A percentile compares a stretch with the other conserved stretches of the same genome.
Conservation (phyloP, 257 asterid species). For the Rhazya stricta region DNA sequence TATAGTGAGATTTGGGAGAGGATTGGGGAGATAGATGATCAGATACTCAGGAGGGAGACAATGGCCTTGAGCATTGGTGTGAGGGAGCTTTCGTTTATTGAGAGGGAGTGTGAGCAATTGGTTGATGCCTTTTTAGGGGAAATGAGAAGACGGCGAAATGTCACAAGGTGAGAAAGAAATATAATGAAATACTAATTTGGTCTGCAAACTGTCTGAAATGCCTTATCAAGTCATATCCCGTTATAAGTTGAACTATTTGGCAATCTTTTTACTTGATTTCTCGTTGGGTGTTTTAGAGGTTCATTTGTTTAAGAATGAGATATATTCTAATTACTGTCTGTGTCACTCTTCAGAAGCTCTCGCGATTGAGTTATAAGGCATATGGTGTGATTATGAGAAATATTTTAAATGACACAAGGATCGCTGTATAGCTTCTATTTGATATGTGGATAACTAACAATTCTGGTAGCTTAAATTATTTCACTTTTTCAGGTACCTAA, state of each 20-base stretch:
- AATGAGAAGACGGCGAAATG: slow-evolving; percentile 39
- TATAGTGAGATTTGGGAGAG: slow-evolving; percentile 52
- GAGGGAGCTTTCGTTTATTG: slow-evolving; percentile 79
- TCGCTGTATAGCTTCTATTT: neutral
- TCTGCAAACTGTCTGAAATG: neutral
- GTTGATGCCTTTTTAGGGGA: slow-evolving; percentile 46
- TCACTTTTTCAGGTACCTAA: neutral
- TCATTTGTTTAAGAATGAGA: neutral
- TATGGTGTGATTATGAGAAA: neutral
- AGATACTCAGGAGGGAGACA: slow-evolving; percentile 55
- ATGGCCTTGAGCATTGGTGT: slow-evolving; percentile 69
- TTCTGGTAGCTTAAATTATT: neutral
- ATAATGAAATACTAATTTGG: too few relatives aligned
- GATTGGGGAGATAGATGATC: slow-evolving; percentile 71
- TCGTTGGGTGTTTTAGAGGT: neutral
- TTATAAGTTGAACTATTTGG: slow-evolving; percentile 4
- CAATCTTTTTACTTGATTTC: neutral
- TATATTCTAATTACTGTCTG: neutral
- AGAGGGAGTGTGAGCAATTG: slow-evolving; percentile 76
- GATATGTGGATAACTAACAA: neutral
- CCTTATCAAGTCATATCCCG: neutral
- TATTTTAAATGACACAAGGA: neutral
- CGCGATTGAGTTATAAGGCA: neutral
- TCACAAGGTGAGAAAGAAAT: slow-evolving; percentile 39
- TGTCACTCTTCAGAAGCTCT: neutral